A percentile compares a stretch with the other conserved stretches of the same genome.
These are phyloP conservation scores for Gossypium stocksii DNA, from an alignment of 345 rosid genomes.

Conservation along the genomic window DNA sequence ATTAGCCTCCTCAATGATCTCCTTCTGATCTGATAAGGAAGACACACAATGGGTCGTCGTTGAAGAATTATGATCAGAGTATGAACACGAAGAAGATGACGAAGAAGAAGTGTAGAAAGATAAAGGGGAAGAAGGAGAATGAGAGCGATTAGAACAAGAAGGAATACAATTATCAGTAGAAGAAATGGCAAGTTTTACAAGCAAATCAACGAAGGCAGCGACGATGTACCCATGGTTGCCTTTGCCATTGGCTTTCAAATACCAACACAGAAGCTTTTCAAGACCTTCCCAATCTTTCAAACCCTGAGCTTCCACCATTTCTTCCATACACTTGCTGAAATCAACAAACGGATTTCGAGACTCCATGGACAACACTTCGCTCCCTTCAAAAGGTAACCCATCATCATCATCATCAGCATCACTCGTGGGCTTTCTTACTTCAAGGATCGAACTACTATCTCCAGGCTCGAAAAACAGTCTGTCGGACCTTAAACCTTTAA, in stretches of 20 bases:
- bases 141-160: conserved; percentile 43
- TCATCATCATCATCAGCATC: background rate
- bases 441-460: conserved; percentile 57
- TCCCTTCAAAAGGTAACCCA: conserved; percentile 34
- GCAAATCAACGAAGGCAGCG: conserved; percentile 74
- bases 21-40: conserved; percentile 21
- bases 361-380: conserved; percentile 55
- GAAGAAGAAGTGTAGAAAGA: conserved; percentile 46
- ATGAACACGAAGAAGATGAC: background rate
- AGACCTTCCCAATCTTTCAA: conserved; percentile 60
- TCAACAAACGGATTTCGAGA: conserved; percentile 70
- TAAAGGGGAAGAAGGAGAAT: conserved; percentile 48
- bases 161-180: conserved; percentile 27
- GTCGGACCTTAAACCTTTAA: conserved; percentile 47
- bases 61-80: conserved; percentile 27
- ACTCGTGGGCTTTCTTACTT: conserved; percentile 22
- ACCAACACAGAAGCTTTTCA: conserved; percentile 67
- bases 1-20: conserved; percentile 21
- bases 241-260: conserved; percentile 59
- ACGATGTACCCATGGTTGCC: conserved; percentile 67
- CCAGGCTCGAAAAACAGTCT: conserved; percentile 73
- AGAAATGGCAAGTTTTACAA: conserved; percentile 38
- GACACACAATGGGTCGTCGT: conserved; percentile 22
- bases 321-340: conserved; percentile 86
- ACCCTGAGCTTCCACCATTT: conserved; percentile 78